These are phyloP conservation scores for Termitomyces sp. DNA, from an alignment of 1,284 basidiomycete genomes.

Conservation along the genomic window DNA sequence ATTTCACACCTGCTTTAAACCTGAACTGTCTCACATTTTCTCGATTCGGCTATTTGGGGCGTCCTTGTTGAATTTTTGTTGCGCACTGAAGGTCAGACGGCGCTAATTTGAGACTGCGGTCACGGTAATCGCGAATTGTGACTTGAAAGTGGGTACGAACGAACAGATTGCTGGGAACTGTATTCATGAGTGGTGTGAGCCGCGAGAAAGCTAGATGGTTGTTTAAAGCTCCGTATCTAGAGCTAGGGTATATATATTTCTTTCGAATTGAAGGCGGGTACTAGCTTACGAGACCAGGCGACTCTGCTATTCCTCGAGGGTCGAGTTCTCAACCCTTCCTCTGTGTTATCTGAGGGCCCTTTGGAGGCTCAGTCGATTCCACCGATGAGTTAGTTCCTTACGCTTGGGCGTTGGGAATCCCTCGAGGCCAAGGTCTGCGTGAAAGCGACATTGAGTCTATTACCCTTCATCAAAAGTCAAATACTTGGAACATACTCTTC, in stretches of 20 bases:
- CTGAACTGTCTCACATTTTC: not conserved
- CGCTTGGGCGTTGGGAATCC: not conserved
- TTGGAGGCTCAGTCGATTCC: not conserved
- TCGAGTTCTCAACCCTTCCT: not conserved
- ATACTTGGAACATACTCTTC: not conserved
- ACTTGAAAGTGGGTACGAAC: not conserved
- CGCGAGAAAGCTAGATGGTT: not conserved
- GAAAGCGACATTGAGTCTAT: not conserved
- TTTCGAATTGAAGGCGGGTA: not conserved
- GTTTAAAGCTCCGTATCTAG: not conserved
- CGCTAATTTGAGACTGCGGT: not conserved
- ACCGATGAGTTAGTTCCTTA: not conserved
- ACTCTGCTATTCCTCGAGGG: not conserved
- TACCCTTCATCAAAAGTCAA: not conserved
- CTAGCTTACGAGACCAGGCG: not conserved
- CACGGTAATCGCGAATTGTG: not conserved
- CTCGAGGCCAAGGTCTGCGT: not conserved
- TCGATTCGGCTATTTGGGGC: not conserved
- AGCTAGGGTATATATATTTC: not conserved
- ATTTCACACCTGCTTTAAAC: not conserved
- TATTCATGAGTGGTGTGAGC: not conserved
- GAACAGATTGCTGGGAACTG: too few relatives aligned
- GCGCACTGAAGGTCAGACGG: not conserved
- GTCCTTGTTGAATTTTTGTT: not conserved
- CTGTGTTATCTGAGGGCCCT: not conserved